Conservation (phyloP, 2,329 filamentous ascomycete species). For the Dactylella cylindrospora region DNA sequence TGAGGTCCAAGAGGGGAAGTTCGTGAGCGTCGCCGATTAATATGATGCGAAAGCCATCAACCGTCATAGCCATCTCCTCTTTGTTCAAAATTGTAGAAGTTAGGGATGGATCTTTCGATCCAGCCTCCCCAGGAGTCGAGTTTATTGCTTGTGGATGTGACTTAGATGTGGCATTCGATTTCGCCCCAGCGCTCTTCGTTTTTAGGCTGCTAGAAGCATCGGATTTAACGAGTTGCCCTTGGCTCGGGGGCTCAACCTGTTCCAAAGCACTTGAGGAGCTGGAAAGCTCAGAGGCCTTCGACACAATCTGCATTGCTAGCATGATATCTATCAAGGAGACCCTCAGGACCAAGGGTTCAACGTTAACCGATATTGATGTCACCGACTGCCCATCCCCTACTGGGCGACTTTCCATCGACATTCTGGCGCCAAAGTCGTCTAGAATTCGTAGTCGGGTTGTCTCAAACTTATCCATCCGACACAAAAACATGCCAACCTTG, state of each 20-base stretch:
- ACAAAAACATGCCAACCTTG: conserved; percentile 96
- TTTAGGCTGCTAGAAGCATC: conserved; percentile 40
- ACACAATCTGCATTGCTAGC: conserved; percentile 86
- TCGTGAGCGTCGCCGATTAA: conserved; percentile 96
- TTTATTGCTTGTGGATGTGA: conserved; percentile 53
- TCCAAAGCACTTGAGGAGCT: conserved; percentile 51
- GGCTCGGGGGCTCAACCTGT: conserved; percentile 57
- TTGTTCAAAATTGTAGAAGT: conserved; percentile 46
- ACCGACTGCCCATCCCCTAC: conserved; percentile 63
- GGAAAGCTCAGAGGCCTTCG: conserved; percentile 84
- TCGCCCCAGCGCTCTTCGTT: conserved; percentile 27
- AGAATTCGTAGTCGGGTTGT: conserved; percentile 85
- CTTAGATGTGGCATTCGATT: conserved; percentile 53
- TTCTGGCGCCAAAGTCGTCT: conserved; percentile 90
- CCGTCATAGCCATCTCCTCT: conserved; percentile 80
- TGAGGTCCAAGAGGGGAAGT: conserved; percentile 89
- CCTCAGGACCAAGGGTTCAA: conserved; percentile 87
- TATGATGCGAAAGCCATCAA: conserved; percentile 87
- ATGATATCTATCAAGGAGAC: conserved; percentile 92
- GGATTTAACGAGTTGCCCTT: conserved; percentile 52
- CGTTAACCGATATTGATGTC: conserved; percentile 79
- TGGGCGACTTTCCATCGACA: conserved; percentile 76
- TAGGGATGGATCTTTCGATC: not conserved
- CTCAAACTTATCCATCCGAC: conserved; percentile 97
- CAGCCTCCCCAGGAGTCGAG: conserved; percentile 50